These are phyloP conservation scores for Nannochloris sp. DNA, from an alignment of 139 green algal genomes.

Conservation along the genomic window DNA sequence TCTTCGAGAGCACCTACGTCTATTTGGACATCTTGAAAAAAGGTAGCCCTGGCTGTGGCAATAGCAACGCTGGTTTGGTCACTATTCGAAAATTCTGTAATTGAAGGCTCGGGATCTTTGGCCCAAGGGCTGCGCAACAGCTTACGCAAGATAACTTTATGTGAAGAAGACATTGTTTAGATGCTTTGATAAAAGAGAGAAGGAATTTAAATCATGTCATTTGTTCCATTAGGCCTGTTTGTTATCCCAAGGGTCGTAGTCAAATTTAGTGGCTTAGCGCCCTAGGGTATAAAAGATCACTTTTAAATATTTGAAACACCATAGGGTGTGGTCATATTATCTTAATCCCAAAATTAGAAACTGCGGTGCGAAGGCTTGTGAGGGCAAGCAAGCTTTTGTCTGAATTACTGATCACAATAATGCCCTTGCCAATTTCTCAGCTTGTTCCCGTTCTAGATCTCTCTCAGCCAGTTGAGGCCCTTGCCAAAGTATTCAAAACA, in stretches of 20 bases:
- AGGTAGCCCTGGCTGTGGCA: neutral
- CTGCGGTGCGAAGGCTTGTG: neutral
- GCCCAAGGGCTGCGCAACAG: no score
- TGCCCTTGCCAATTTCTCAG: no score
- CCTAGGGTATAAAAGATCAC: no score
- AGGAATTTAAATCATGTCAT: no score
- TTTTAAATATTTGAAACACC: neutral
- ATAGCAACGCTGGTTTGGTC: neutral
- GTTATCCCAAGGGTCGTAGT: no score
- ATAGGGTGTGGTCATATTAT: neutral
- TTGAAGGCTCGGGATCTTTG: no score
- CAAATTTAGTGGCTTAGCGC: no score
- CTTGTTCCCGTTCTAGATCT: conserved; percentile 29
- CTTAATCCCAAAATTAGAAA: neutral
- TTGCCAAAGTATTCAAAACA: neutral
- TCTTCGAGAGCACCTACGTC: neutral
- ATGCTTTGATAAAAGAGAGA: no score
- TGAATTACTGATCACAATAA: neutral
- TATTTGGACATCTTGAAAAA: neutral
- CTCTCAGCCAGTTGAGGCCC: conserved; percentile 1
- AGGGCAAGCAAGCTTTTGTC: neutral
- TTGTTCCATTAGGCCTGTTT: no score
- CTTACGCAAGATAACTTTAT: no score
- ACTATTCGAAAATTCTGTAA: no score
- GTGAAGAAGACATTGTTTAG: no score